These are phyloP conservation scores for Prunus campanulata DNA, from an alignment of 306 rosid species.

Conservation along the genomic window DNA sequence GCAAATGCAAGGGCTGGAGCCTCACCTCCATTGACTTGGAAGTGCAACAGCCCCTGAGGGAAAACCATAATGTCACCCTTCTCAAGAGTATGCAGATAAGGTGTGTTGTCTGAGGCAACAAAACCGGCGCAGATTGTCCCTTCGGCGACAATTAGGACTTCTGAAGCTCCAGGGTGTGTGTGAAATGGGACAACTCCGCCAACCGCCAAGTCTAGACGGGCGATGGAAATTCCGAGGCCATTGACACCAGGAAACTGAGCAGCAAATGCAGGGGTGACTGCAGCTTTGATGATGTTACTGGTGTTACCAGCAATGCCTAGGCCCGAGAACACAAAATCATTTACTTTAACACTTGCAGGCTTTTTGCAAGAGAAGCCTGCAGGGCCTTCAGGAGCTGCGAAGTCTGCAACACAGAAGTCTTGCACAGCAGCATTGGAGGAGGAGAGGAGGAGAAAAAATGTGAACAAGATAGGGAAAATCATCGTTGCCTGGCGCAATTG, in stretches of 20 bases:
- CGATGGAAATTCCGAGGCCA: conserved; percentile 68
- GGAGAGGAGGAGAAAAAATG: conserved; percentile 31
- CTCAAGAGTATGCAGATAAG: conserved; percentile 50
- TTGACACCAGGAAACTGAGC: conserved; percentile 65
- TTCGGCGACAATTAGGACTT: conserved; percentile 35
- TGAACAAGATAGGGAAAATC: conserved; percentile 36
- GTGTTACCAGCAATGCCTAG: conserved; percentile 66
- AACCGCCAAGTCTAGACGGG: conserved; percentile 54
- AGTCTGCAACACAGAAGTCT: conserved; percentile 86
- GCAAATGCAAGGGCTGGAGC: conserved; percentile 30
- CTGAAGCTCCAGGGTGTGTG: conserved; percentile 76
- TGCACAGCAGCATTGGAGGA: conserved; percentile 52
- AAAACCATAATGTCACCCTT: conserved; percentile 75
- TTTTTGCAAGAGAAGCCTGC: conserved; percentile 73
- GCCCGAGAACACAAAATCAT: conserved; percentile 58
- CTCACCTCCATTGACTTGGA: conserved; percentile 51
- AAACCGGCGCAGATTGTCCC: conserved; percentile 70
- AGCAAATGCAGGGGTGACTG: conserved; percentile 59
- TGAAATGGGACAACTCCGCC: conserved; percentile 76
- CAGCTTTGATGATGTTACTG: conserved; percentile 66
- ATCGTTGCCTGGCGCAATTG: conserved; percentile 26
- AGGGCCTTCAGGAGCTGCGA: conserved; percentile 45
- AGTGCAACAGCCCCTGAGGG: conserved; percentile 83
- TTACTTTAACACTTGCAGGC: conserved; percentile 39
- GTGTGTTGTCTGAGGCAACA: conserved; percentile 50